phyloP scores from a whole-genome alignment of 106 monocot genomes.

The Acorus gramineus region DNA sequence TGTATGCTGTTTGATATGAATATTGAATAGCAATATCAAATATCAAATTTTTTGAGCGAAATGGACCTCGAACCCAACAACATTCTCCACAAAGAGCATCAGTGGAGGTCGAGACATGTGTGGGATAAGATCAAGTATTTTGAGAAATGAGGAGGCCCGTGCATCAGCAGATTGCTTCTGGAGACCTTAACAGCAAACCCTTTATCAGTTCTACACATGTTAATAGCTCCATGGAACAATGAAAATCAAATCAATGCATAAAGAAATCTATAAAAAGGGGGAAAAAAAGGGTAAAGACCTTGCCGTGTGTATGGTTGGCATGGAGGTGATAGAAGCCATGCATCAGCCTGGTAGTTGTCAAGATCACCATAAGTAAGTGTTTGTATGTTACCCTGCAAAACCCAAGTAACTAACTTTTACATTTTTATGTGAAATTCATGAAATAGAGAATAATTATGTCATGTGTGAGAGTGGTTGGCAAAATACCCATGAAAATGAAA shows the following conservation, averaged over 20 bases:
- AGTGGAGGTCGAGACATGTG: conserved; percentile 62
- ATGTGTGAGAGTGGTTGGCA: no score
- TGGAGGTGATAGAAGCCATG: conserved; percentile 96
- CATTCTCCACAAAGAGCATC: conserved; percentile 89
- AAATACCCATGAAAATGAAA: no score
- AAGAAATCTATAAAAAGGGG: neutral
- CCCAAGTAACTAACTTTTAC: no score
- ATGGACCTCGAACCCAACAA: conserved; percentile 92
- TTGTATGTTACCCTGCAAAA: conserved; percentile 78
- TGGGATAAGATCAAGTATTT: conserved; percentile 61
- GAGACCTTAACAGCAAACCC: conserved; percentile 47
- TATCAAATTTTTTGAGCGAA: neutral
- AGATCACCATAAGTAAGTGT: conserved; percentile 56
- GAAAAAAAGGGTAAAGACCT: conserved; percentile 26
- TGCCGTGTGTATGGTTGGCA: conserved; percentile 97
- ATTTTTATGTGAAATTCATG: no score
- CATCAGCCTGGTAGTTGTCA: conserved; percentile 73
- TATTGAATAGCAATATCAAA: no score
- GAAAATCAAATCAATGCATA: neutral
- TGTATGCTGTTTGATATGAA: no score
- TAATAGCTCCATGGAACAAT: neutral
- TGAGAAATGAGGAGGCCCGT: conserved; percentile 78
- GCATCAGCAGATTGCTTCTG: conserved; percentile 93
- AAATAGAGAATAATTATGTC: no score
- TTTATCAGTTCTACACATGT: neutral